Conservation (phyloP, 2,329 filamentous ascomycete genomes). For the Pseudohalonectria lignicola region DNA sequence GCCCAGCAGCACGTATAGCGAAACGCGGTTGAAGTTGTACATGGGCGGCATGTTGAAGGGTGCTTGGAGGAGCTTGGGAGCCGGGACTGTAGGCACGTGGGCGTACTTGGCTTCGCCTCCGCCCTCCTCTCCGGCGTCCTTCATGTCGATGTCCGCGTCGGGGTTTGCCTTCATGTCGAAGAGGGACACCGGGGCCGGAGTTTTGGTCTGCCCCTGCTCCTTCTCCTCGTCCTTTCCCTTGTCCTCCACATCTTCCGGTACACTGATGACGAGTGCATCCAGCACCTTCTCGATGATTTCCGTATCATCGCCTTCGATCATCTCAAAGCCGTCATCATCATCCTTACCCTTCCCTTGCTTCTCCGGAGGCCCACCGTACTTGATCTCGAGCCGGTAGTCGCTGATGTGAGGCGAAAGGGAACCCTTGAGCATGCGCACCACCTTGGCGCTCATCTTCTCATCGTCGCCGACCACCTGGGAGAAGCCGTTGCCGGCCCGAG, state of each 20-base stretch:
- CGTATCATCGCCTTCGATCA: conserved; percentile 36
- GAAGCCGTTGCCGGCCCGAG: conserved; percentile 44
- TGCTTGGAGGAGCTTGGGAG: conserved; percentile 51
- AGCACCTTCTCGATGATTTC: conserved; percentile 49
- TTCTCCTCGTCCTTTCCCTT: conserved; percentile 6
- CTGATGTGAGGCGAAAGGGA: conserved; percentile 54
- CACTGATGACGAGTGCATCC: conserved; percentile 31
- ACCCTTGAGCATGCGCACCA: conserved; percentile 65
- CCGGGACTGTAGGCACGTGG: conserved; percentile 37
- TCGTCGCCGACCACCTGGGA: conserved; percentile 48
- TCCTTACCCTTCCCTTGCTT: background rate
- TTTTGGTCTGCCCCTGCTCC: background rate
- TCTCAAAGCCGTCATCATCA: background rate
- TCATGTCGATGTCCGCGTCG: conserved; percentile 22
- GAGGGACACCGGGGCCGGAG: conserved; percentile 39
- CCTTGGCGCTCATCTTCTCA: conserved; percentile 58
- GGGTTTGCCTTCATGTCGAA: conserved; percentile 40
- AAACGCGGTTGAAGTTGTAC: conserved; percentile 55
- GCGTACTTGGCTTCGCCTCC: conserved; percentile 25
- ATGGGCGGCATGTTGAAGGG: conserved; percentile 53
- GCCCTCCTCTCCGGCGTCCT: conserved; percentile 5
- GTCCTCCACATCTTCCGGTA: conserved; percentile 9
- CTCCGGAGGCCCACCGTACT: conserved; percentile 28
- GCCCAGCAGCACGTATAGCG: conserved; percentile 53
- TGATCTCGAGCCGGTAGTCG: conserved; percentile 53